Evolutionary conservation across 192 early-diverging fungal genomes (phyloP).

Genomic region (Coemansia umbellata): DNA sequence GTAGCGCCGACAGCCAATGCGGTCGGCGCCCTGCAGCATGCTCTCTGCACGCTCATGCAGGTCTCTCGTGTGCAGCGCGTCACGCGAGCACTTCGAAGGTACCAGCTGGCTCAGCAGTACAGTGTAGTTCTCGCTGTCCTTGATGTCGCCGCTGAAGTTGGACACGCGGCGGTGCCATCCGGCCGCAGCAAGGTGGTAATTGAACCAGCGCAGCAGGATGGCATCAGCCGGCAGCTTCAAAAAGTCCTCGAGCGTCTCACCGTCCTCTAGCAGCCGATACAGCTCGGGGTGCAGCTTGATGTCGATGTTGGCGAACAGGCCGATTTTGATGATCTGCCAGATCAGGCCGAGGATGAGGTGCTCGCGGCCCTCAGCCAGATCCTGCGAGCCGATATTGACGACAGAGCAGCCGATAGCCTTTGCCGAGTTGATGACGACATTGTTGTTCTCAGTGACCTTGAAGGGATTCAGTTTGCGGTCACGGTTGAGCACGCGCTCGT

Average conservation of each 20-base stretch:
- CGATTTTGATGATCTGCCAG: constrained; percentile 99
- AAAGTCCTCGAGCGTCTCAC: constrained; percentile 92
- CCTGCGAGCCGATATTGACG: constrained; percentile 96
- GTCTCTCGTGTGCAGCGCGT: constrained; percentile 76
- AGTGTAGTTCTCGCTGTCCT: constrained; percentile 95
- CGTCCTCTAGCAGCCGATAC: constrained; percentile 89
- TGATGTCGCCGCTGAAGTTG: constrained; percentile 91
- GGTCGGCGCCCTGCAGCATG: constrained; percentile 87
- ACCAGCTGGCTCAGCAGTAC: constrained; percentile 89
- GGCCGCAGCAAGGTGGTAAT: constrained; percentile 95
- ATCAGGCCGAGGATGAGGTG: constrained; percentile 96
- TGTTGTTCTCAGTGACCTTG: constrained; percentile 99
- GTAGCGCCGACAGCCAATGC: constrained; percentile 91
- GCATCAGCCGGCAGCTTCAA: constrained; percentile 92
- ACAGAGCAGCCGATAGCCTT: constrained; percentile 99
- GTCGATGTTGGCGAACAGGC: constrained; percentile 93
- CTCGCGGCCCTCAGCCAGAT: constrained; percentile 94
- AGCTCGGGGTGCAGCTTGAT: constrained; percentile 98
- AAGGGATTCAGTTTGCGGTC: constrained; percentile 87
- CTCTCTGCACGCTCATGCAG: constrained; percentile 79
- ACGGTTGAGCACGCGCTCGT: constrained; percentile 94
- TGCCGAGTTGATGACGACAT: constrained; percentile 97
- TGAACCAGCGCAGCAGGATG: constrained; percentile 98
- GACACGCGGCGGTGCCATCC: constrained; percentile 78
- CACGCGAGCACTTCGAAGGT: constrained; percentile 74